phyloP scores from a whole-genome alignment of 169 alveolate species.

The Plasmodium gallinaceum region DNA sequence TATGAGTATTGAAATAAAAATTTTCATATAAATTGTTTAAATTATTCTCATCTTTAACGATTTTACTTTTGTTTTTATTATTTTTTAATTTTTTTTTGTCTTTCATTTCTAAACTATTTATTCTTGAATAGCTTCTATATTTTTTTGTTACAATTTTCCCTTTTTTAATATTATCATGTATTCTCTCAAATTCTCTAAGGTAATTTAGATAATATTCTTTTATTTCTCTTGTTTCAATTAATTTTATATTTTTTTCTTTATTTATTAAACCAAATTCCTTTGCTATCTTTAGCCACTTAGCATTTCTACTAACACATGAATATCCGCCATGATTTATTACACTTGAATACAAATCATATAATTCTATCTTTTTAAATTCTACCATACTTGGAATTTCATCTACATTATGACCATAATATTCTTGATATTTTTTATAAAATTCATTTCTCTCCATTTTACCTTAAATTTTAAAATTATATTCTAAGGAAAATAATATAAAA shows the following conservation, averaged over 20 bases:
- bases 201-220: conserved; percentile 74
- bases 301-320: conserved; percentile 71
- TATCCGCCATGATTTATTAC: conserved; percentile 74
- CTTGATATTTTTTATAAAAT: conserved; percentile 54
- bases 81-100: conserved; percentile 26
- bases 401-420: conserved; percentile 46
- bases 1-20: not conserved
- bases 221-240: conserved; percentile 35
- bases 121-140: not conserved
- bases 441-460: conserved; percentile 45
- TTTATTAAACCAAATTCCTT: conserved; percentile 66
- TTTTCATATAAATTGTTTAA: not conserved
- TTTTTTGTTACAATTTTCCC: conserved; percentile 57
- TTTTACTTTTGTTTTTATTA: conserved; percentile 1
- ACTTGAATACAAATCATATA: conserved; percentile 63
- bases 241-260: conserved; percentile 62
- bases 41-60: not conserved
- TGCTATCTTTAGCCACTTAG: conserved; percentile 75
- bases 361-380: conserved; percentile 20
- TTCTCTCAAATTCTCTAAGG: conserved; percentile 73
- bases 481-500: no score
- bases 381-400: conserved; percentile 31
- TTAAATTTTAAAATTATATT: no score
- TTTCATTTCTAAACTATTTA: conserved; percentile 6
- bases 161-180: conserved; percentile 66